phyloP scores from a whole-genome alignment of 2,329 filamentous ascomycete species.

The Thielaviopsis ethacetica region DNA sequence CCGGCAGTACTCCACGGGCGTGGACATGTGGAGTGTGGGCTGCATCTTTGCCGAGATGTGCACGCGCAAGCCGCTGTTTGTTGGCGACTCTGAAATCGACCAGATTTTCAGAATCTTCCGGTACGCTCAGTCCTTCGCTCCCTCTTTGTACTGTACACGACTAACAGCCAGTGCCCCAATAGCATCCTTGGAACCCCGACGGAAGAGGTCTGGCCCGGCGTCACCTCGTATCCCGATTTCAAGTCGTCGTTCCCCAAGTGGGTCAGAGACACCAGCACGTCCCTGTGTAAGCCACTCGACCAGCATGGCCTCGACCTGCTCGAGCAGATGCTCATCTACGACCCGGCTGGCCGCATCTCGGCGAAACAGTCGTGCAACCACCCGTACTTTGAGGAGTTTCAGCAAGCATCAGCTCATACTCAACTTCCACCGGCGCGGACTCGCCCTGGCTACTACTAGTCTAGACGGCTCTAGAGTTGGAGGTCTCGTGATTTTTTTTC shows the following conservation, averaged over 20 bases:
- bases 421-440: background rate
- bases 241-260: constrained; percentile 87
- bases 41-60: constrained; percentile 97
- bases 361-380: constrained; percentile 78
- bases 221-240: constrained; percentile 90
- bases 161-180: background rate
- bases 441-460: constrained; percentile 1
- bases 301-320: constrained; percentile 52
- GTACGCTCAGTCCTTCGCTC: constrained; percentile 18
- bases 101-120: constrained; percentile 47
- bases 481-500: background rate
- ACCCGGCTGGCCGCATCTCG: constrained; percentile 72
- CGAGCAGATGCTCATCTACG: constrained; percentile 63
- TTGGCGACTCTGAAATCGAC: constrained; percentile 58
- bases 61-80: constrained; percentile 81
- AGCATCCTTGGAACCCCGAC: constrained; percentile 61
- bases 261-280: constrained; percentile 49
- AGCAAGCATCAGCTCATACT: constrained; percentile 1
- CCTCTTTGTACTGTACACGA: background rate
- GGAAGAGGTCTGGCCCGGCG: constrained; percentile 72
- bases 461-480: no score
- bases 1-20: constrained; percentile 81
- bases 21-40: constrained; percentile 91
- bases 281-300: constrained; percentile 58
- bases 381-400: constrained; percentile 50